phyloP scores from a whole-genome alignment of 2,329 filamentous ascomycete species.

The Ophiognomonia clavigignenti-juglandacearum region DNA sequence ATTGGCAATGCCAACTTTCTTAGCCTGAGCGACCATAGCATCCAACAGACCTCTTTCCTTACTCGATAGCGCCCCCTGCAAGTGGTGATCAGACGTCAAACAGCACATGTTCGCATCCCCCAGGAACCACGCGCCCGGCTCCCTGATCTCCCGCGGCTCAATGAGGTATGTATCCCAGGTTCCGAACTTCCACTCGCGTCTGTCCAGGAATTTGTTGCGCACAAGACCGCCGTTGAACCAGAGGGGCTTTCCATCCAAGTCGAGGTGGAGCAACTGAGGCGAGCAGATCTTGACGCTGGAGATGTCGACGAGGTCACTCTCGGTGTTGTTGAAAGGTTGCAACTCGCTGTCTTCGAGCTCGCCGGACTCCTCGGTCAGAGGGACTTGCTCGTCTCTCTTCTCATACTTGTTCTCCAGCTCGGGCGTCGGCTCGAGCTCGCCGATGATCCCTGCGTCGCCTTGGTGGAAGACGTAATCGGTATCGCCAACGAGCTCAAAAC shows the following conservation, averaged over 20 bases:
- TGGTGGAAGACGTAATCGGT: slow-evolving; percentile 37
- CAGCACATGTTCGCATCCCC: slow-evolving; percentile 31
- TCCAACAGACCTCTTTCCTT: slow-evolving; percentile 23
- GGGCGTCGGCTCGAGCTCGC: slow-evolving; percentile 13
- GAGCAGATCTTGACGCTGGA: slow-evolving; percentile 34
- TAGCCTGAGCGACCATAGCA: slow-evolving; percentile 25
- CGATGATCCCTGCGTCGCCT: slow-evolving; percentile 32
- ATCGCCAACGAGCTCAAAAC: slow-evolving; percentile 40
- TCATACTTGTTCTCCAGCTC: neutral
- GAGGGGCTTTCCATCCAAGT: slow-evolving; percentile 32
- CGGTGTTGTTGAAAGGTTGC: neutral
- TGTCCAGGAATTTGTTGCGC: slow-evolving; percentile 35
- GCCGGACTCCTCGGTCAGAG: neutral
- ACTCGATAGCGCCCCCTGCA: slow-evolving; percentile 20
- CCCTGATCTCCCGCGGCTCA: slow-evolving; percentile 24
- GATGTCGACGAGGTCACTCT: neutral
- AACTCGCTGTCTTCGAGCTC: neutral
- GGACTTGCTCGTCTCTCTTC: neutral
- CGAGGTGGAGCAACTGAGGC: slow-evolving; percentile 40
- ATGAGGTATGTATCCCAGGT: slow-evolving; percentile 30
- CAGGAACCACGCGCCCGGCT: slow-evolving; percentile 27
- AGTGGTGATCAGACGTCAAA: slow-evolving; percentile 24
- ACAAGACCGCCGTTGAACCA: slow-evolving; percentile 44
- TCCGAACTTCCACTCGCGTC: slow-evolving; percentile 28
- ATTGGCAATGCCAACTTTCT: slow-evolving; percentile 10